Evolutionary conservation across 2,329 filamentous ascomycete species (phyloP), one percentile per base, ranked within the genome.

Genomic region (Mycosphaerella sp.): DNA sequence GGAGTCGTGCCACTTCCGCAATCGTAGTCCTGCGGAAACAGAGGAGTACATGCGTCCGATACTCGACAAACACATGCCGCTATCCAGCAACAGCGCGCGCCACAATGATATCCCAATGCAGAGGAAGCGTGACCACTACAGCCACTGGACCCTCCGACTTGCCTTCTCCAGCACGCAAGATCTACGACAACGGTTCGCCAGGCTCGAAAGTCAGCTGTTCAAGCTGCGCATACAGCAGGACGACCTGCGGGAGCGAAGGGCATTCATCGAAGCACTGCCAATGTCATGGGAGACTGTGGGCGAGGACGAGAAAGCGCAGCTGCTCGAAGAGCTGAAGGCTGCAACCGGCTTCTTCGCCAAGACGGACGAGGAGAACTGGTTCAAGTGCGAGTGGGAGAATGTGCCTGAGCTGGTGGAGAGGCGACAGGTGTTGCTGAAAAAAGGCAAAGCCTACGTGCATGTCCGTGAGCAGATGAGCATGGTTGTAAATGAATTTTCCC

Each of bases 61-160:
- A 43, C 80, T 97, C 48, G 83, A 91, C 56, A 96, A 96, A 73
- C 87, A 89, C 71, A 79, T 96, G 4, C 87, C 87, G 0, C 82
- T 96, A 14, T 83, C 85, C 58, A 80, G 86, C 42, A 92, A 90
- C 66, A 85, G 82, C 52, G 87, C 87, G 1, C 73, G 76, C 21
- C 74, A 76, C 11, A 71, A 72, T 9, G 75, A 76, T 31, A 73
- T 92, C 11, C 78, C 81, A 23, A 73, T 81, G 34, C 89, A 98
- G 73, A 81, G 92, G 29, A 87, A 92, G 70, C 95, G 93, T 69
- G 93, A 98, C 65, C 93, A 98, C 73, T 98, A 97, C 73, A 93
- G 88, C 53, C 93, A 98, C 72, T 98, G 96, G 70, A 98, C 97
- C 58, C 80, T 98, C 5, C 84, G 93, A 0, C 81, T 98, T 42